Conservation (phyloP, 345 rosid species). For the Dipteronia dyeriana region DNA sequence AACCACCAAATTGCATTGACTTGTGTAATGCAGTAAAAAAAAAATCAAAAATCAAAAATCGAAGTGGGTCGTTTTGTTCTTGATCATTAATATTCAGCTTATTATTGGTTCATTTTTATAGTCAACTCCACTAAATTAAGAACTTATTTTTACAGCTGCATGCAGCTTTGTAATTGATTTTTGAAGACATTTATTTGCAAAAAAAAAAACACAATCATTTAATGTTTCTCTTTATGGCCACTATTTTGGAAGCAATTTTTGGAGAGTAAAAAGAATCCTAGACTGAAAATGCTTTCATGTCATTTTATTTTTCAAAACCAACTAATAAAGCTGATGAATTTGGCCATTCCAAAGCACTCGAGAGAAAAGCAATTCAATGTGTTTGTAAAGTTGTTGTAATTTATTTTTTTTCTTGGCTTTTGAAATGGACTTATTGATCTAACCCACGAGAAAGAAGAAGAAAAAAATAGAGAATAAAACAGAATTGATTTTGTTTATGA, state of each 20-base stretch:
- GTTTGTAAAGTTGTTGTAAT: slow-evolving; percentile 10
- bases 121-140: slow-evolving; percentile 35
- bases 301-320: slow-evolving; percentile 14
- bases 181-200: background rate
- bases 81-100: background rate
- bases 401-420: slow-evolving; percentile 10
- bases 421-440: slow-evolving; percentile 5
- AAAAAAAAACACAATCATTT: slow-evolving; percentile 31
- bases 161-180: slow-evolving; percentile 1
- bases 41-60: background rate
- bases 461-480: background rate
- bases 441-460: background rate
- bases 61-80: background rate
- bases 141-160: background rate
- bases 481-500: background rate
- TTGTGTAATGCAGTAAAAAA: background rate
- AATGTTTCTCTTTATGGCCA: slow-evolving; percentile 30
- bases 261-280: slow-evolving; percentile 33
- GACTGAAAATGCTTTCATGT: slow-evolving; percentile 9
- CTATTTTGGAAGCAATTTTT: slow-evolving; percentile 36
- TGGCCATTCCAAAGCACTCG: slow-evolving; percentile 29
- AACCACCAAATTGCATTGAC: slow-evolving; percentile 26
- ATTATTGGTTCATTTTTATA: background rate
- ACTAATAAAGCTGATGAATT: slow-evolving; percentile 27
- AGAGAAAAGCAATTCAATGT: slow-evolving; percentile 14